Base-by-base conservation (phyloP, 768 basidiomycete species). In the Lactarius indigo region DNA sequence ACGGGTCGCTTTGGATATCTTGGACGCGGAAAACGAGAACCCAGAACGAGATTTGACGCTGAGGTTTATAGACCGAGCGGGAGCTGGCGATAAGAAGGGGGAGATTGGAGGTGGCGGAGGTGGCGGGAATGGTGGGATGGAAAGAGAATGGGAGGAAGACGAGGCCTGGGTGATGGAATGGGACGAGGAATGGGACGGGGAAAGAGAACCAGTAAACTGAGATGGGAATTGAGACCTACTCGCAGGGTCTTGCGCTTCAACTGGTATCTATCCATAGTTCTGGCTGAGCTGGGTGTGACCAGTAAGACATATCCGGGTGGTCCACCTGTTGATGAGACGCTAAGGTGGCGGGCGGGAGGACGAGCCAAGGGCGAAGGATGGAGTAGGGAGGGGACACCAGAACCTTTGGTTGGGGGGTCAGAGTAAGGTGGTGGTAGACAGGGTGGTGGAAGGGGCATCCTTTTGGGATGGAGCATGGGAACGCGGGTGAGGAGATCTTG, bases 1-100 rank as follows among this genome's bases (percentile, higher is more conserved):
- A 9, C 65, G 65, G 50, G 33, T 33, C 28, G 37, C 12, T 47
- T 41, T 66, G 28, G 42, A 41, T 9, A 47, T 8, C 20, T 57
- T 65, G 5, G 41, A 17, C n/a, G 30, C 31, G 20, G 59, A n/a
- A 50, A 66, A 26, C 20, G 56, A 37, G 56, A 66, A 58, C 5
- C 12, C n/a, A 5, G 65, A 66, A 63, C 61, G 65, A 15, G 56
- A 39, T 35, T 57, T 57, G 56, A n/a, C 18, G 20, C 47, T 42
- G 15, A 28, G 1, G 39, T 6, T 18, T n/a, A 30, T 35, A 41
- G 60, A 17, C 39, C 30, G 35, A 20, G 35, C 12, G 15, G 13
- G 13, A 50, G 20, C 5, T 18, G 50, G 50, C 13, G 23, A 44
- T 7, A 31, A 18, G n/a, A 35, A 2, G 20, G 3, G 23, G 55